Conservation (phyloP, 441 rosid genomes). For the Melastoma candidum region DNA sequence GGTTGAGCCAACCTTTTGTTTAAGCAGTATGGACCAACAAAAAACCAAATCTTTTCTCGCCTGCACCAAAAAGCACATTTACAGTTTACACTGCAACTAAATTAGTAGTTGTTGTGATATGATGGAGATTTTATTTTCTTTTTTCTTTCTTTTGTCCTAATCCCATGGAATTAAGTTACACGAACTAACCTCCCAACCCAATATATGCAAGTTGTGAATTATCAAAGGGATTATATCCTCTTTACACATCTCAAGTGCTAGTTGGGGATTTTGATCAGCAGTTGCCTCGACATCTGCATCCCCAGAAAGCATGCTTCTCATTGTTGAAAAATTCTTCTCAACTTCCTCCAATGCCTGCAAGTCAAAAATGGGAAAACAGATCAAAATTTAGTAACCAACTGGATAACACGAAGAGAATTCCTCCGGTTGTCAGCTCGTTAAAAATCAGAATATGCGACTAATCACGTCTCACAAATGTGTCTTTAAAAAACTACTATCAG, state of each 20-base stretch:
- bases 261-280: slow-evolving; percentile 60
- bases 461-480: too few species aligned
- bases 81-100: slow-evolving; percentile 1
- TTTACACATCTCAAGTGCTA: slow-evolving; percentile 70
- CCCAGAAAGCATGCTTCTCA: slow-evolving; percentile 76
- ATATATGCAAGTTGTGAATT: slow-evolving; percentile 64
- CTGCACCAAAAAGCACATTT: slow-evolving; percentile 25
- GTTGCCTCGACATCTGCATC: slow-evolving; percentile 85
- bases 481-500: too few species aligned
- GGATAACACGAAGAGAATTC: too few species aligned
- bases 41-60: slow-evolving; percentile 85
- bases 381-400: neutral
- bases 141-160: neutral
- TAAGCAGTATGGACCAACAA: slow-evolving; percentile 84
- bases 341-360: slow-evolving; percentile 80
- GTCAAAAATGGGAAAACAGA: neutral
- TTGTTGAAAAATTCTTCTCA: slow-evolving; percentile 68
- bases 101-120: neutral
- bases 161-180: slow-evolving; percentile 3
- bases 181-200: slow-evolving; percentile 88
- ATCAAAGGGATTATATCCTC: slow-evolving; percentile 72
- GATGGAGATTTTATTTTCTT: neutral
- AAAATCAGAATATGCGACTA: too few species aligned
- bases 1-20: slow-evolving; percentile 55
- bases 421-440: too few species aligned